Evolutionary conservation across 139 green algal species (phyloP).

Genomic region (Yamagishiella unicocca): DNA sequence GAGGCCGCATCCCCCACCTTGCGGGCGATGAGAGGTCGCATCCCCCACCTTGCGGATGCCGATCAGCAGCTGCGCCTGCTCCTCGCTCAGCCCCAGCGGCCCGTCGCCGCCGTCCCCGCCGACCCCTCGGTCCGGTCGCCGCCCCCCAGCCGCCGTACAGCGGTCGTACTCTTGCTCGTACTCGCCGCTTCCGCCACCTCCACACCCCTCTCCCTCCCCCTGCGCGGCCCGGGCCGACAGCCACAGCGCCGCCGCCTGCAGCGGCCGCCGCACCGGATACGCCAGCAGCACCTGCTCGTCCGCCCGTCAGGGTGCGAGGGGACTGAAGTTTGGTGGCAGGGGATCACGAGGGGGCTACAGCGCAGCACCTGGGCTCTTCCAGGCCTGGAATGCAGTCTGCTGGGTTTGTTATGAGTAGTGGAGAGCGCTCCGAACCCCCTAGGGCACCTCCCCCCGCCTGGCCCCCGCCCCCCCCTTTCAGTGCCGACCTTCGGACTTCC

Average conservation of each 20-base stretch:
- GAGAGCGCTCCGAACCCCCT: too few species aligned
- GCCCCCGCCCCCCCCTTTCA: too few species aligned
- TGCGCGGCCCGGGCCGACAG: conserved; percentile 1
- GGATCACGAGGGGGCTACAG: too few species aligned
- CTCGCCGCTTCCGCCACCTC: neutral
- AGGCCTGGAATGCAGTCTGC: too few species aligned
- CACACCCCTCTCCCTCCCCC: neutral
- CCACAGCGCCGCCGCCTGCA: conserved; percentile 36
- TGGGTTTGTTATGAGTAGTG: too few species aligned
- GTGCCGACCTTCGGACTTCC: too few species aligned
- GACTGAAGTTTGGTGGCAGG: too few species aligned
- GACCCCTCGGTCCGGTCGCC: neutral
- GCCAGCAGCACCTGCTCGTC: conserved; percentile 36
- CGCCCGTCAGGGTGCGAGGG: neutral
- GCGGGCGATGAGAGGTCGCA: too few species aligned
- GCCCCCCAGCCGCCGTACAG: too few species aligned
- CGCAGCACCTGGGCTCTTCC: too few species aligned
- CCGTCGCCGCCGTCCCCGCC: neutral
- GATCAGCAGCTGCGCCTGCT: conserved; percentile 10
- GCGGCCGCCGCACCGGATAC: conserved; percentile 31
- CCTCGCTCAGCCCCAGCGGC: conserved; percentile 1
- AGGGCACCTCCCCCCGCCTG: too few species aligned
- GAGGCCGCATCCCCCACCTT: neutral
- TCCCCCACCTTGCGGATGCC: neutral
- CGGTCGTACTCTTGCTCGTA: too few species aligned